Evolutionary conservation across 805 yeast genomes (phyloP).

Genomic region (Wickerhamomyces hampshirensis): DNA sequence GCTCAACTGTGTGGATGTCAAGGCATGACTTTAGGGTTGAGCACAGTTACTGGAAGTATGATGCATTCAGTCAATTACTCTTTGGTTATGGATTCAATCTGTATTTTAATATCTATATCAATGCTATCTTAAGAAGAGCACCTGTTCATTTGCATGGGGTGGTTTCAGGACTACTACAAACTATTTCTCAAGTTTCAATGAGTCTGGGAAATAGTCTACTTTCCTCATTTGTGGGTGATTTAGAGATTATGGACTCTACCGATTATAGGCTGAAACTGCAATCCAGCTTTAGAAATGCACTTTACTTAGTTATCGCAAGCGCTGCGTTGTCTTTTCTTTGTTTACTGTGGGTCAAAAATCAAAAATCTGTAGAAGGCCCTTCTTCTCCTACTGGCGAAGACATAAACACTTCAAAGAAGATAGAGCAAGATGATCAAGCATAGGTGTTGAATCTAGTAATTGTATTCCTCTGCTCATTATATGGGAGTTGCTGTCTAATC

Average conservation of each 20-base stretch:
- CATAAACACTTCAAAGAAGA: too few relatives aligned
- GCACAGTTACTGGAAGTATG: conserved; percentile 27
- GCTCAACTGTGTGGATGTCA: conserved; percentile 23
- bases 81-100: conserved; percentile 26
- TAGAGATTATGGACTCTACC: conserved; percentile 1
- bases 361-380: conserved; percentile 9
- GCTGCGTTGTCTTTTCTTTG: conserved; percentile 3
- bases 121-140: conserved; percentile 27
- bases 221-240: conserved; percentile 25
- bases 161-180: conserved; percentile 33
- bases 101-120: conserved; percentile 31
- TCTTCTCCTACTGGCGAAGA: too few relatives aligned
- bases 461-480: too few relatives aligned
- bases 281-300: conserved; percentile 4
- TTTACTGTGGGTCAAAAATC: conserved; percentile 7
- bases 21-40: conserved; percentile 12
- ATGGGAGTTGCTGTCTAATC: too few relatives aligned
- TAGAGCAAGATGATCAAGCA: too few relatives aligned
- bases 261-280: conserved; percentile 3
- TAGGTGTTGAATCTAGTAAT: too few relatives aligned
- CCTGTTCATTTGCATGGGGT: conserved; percentile 37
- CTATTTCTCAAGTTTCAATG: conserved; percentile 31
- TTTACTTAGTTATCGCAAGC: conserved; percentile 8
- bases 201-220: conserved; percentile 27
- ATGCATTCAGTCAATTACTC: conserved; percentile 23